phyloP scores from a whole-genome alignment of 164 flowering plant species.

The Buxus sempervirens region DNA sequence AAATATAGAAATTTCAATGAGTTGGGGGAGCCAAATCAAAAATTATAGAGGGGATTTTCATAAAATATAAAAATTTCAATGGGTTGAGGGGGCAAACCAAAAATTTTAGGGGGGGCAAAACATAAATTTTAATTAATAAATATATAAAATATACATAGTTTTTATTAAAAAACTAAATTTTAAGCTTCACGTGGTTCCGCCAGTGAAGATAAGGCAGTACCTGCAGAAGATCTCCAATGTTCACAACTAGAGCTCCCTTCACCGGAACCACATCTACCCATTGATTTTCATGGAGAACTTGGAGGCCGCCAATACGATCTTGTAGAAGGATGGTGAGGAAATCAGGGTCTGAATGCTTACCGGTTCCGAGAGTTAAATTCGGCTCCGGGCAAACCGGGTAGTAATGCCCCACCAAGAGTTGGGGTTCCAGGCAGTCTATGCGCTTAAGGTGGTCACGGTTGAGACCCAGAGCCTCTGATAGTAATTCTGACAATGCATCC shows the following conservation, averaged over 20 bases:
- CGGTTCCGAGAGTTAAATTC: conserved; percentile 32
- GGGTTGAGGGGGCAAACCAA: too few species aligned
- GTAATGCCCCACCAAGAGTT: conserved; percentile 24
- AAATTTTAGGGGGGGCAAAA: too few species aligned
- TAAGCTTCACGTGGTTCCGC: too few species aligned
- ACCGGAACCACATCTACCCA: conserved; percentile 40
- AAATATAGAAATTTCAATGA: too few species aligned
- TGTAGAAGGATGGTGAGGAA: conserved; percentile 47
- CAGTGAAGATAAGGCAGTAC: too few species aligned
- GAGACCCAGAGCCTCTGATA: conserved; percentile 32
- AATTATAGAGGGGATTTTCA: too few species aligned
- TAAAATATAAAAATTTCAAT: too few species aligned
- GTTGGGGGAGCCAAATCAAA: too few species aligned
- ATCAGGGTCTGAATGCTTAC: conserved; percentile 32
- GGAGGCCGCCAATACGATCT: conserved; percentile 44
- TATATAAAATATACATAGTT: too few species aligned
- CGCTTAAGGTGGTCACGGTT: conserved; percentile 12
- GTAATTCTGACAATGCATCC: conserved; percentile 12
- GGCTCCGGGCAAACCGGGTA: conserved; percentile 53
- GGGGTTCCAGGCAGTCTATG: conserved; percentile 21
- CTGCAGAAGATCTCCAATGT: conserved; percentile 47
- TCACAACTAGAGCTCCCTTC: conserved; percentile 35
- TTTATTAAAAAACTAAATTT: too few species aligned
- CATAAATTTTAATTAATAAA: too few species aligned
- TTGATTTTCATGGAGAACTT: conserved; percentile 31